Percentiles rank a stretch among this genome's conserved stretches.
phyloP scores from a whole-genome alignment of 495 filamentous ascomycete species.

The Clavariopsis aquatica region DNA sequence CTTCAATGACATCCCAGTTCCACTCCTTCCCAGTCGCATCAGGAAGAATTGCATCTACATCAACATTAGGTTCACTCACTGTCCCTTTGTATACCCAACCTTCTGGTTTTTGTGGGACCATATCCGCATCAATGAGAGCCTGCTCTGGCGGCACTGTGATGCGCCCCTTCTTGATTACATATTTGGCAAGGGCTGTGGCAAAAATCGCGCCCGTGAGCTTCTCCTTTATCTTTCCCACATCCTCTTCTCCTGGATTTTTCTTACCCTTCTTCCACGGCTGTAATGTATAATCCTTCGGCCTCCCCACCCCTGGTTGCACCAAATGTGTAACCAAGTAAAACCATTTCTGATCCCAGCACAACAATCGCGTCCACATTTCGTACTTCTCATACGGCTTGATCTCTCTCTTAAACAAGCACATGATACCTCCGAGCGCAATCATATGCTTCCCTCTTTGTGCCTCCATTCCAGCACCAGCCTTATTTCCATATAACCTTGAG shows the following conservation, averaged over 20 bases:
- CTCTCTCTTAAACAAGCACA: slow-evolving; percentile 66
- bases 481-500: not conserved
- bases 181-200: slow-evolving; percentile 79
- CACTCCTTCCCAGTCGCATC: slow-evolving; percentile 31
- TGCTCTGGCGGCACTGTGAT: slow-evolving; percentile 82
- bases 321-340: slow-evolving; percentile 74
- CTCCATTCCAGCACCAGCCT: not conserved
- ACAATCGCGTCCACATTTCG: slow-evolving; percentile 66
- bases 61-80: slow-evolving; percentile 22
- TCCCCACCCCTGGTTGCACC: slow-evolving; percentile 60
- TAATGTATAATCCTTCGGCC: slow-evolving; percentile 51
- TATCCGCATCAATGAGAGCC: slow-evolving; percentile 64
- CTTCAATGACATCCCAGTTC: slow-evolving; percentile 48
- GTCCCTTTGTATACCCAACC: slow-evolving; percentile 33
- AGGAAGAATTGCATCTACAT: slow-evolving; percentile 22
- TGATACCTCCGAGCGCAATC: slow-evolving; percentile 67
- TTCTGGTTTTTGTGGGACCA: slow-evolving; percentile 61
- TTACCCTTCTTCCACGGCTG: slow-evolving; percentile 47
- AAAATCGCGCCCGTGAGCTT: slow-evolving; percentile 53
- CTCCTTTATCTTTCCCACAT: slow-evolving; percentile 30
- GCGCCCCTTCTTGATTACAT: slow-evolving; percentile 85
- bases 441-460: slow-evolving; percentile 45
- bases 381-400: slow-evolving; percentile 66
- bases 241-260: slow-evolving; percentile 42
- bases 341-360: slow-evolving; percentile 85